Evolutionary conservation across 257 asterid species (phyloP).

Genomic region (Salvia hispanica): DNA sequence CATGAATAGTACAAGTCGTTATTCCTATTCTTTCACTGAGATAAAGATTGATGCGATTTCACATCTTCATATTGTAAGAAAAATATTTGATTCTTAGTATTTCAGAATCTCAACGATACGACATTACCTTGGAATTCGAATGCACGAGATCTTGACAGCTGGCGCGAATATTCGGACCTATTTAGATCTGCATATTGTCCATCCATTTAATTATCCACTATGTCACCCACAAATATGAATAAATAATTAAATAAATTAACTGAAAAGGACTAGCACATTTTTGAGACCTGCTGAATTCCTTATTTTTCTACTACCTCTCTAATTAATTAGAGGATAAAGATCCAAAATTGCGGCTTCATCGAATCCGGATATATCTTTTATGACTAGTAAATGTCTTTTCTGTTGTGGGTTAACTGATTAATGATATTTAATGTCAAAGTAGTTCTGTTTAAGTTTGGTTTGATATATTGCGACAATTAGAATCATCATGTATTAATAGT

Average conservation of each 20-base stretch:
- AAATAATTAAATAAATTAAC: neutral
- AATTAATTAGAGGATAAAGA: neutral
- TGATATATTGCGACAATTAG: neutral
- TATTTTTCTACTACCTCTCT: no score
- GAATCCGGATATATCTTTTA: neutral
- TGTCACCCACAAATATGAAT: neutral
- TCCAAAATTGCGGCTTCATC: conserved; percentile 20
- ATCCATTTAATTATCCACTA: conserved; percentile 4
- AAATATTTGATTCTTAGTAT: neutral
- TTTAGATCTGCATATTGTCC: neutral
- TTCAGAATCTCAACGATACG: neutral
- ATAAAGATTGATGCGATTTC: neutral
- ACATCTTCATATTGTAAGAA: neutral
- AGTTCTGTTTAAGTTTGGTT: neutral
- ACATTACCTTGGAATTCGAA: neutral
- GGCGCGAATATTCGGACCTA: neutral
- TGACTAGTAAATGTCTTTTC: neutral
- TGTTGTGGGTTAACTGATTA: neutral
- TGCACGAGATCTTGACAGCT: neutral
- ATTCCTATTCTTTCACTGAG: neutral
- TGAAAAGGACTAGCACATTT: conserved; percentile 13
- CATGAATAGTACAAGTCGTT: neutral
- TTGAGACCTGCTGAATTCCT: neutral
- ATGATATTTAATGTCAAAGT: neutral
- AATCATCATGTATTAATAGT: neutral